Conservation (phyloP, 2,329 filamentous ascomycete species). For the Ceratocystis alfenasii region DNA sequence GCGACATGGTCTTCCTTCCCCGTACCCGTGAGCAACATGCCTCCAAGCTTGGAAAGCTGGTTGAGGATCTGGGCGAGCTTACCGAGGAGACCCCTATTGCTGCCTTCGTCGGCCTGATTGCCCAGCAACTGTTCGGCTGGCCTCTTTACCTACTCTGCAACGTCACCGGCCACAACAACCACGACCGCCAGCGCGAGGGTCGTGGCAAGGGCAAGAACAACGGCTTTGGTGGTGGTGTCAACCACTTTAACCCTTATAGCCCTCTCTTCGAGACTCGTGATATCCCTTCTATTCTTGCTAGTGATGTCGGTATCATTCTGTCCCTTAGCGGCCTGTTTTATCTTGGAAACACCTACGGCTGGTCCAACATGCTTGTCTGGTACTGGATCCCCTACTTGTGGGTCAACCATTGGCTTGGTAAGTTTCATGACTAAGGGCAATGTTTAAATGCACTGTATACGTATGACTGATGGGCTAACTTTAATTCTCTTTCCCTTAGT, state of each 20-base stretch:
- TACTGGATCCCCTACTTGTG: slow-evolving; percentile 91
- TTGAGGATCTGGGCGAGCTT: slow-evolving; percentile 76
- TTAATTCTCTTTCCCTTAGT: slow-evolving; percentile 40
- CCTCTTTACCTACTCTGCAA: slow-evolving; percentile 83
- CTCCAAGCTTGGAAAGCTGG: slow-evolving; percentile 56
- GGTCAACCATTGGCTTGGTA: slow-evolving; percentile 99
- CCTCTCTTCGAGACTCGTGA: slow-evolving; percentile 88
- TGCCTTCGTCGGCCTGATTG: slow-evolving; percentile 60
- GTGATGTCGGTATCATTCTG: slow-evolving; percentile 68
- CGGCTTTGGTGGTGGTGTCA: slow-evolving; percentile 67
- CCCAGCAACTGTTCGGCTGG: slow-evolving; percentile 88
- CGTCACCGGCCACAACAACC: slow-evolving; percentile 91
- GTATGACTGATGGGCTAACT: neutral
- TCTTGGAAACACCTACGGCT: slow-evolving; percentile 68
- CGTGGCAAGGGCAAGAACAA: slow-evolving; percentile 88
- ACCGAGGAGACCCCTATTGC: slow-evolving; percentile 87
- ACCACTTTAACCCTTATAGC: slow-evolving; percentile 84
- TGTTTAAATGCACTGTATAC: neutral
- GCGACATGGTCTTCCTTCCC: slow-evolving; percentile 98
- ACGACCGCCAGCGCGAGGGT: slow-evolving; percentile 81
- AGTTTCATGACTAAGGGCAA: slow-evolving; percentile 32
- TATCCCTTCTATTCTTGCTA: slow-evolving; percentile 72
- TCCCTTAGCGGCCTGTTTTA: slow-evolving; percentile 49
- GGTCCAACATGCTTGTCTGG: slow-evolving; percentile 80
- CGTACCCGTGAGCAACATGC: slow-evolving; percentile 77